Percentiles rank a stretch among this genome's conserved stretches.
Conservation (phyloP, 2,329 filamentous ascomycete genomes). For the Fusarium algeriense region DNA sequence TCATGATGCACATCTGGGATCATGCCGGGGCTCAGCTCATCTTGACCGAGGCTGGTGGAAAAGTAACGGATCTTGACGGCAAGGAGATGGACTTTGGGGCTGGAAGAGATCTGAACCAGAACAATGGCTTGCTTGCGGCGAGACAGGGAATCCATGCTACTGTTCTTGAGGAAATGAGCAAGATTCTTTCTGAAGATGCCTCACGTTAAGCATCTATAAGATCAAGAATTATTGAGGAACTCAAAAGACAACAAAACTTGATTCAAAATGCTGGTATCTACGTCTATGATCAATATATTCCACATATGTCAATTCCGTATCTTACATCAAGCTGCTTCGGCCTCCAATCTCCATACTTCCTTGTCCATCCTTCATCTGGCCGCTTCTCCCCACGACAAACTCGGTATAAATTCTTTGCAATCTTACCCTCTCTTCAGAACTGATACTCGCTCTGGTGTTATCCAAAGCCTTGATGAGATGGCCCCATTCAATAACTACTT, state of each 20-base stretch:
- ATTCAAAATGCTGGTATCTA: constrained; percentile 2
- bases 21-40: constrained; percentile 70
- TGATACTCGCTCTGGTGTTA: constrained; percentile 85
- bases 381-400: constrained; percentile 92
- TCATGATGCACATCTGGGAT: constrained; percentile 60
- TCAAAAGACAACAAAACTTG: neutral
- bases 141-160: constrained; percentile 56
- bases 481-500: constrained; percentile 86
- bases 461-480: constrained; percentile 84
- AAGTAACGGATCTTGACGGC: constrained; percentile 63
- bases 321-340: constrained; percentile 90
- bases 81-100: constrained; percentile 52
- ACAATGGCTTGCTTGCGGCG: constrained; percentile 58
- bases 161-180: constrained; percentile 52
- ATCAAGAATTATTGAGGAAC: neutral
- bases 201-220: constrained; percentile 7
- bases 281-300: constrained; percentile 3
- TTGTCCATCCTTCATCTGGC: constrained; percentile 95
- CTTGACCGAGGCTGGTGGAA: constrained; percentile 66
- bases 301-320: constrained; percentile 14
- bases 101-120: constrained; percentile 51
- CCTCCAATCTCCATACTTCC: constrained; percentile 93
- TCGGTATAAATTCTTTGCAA: constrained; percentile 88
- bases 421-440: constrained; percentile 78
- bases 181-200: constrained; percentile 37